phyloP scores from a whole-genome alignment of 1,139 yeast species.

The Saccharomycopsis hybrid region DNA sequence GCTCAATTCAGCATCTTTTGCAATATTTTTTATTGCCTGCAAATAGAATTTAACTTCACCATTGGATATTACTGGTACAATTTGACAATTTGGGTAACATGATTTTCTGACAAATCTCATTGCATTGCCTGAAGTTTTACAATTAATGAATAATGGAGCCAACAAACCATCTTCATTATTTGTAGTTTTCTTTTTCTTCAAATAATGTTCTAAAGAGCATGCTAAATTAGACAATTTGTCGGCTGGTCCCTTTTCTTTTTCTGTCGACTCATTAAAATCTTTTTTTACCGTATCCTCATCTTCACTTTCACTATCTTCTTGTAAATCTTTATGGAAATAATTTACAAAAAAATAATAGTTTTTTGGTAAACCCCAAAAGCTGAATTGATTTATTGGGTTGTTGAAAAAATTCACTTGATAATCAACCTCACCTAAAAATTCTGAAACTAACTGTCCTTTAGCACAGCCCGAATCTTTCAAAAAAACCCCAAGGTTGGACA shows the following conservation, averaged over 20 bases:
- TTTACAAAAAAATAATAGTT: constrained; percentile 62
- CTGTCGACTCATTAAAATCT: too few relatives aligned
- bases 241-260: too few relatives aligned
- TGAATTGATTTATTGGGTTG: constrained; percentile 70
- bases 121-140: constrained; percentile 72
- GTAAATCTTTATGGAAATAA: constrained; percentile 23
- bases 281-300: too few relatives aligned
- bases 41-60: constrained; percentile 51
- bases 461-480: constrained; percentile 38
- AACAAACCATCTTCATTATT: constrained; percentile 2
- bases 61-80: constrained; percentile 47
- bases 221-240: too few relatives aligned
- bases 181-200: constrained; percentile 5
- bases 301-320: neutral
- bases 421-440: constrained; percentile 70
- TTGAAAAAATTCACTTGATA: constrained; percentile 53
- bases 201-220: constrained; percentile 1
- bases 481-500: constrained; percentile 62
- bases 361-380: constrained; percentile 77
- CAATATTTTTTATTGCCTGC: constrained; percentile 51
- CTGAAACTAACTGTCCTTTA: constrained; percentile 49
- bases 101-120: constrained; percentile 71
- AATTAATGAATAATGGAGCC: constrained; percentile 62
- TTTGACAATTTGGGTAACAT: constrained; percentile 70
- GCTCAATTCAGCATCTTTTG: constrained; percentile 60